phyloP scores from a whole-genome alignment of 345 rosid genomes.

The Syzygium jambos region DNA sequence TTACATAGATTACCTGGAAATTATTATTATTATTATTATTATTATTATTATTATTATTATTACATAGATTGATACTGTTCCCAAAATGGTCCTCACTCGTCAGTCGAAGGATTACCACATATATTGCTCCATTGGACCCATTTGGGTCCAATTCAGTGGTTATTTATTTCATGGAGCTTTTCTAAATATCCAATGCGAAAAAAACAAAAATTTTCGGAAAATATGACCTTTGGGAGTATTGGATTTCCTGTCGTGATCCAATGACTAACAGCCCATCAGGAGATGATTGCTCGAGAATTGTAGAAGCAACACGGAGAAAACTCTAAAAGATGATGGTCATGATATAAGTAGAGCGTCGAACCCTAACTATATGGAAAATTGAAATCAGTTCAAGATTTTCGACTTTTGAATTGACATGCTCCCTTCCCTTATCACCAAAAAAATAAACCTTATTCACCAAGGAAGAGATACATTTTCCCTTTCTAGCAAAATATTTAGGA shows the following conservation, averaged over 20 bases:
- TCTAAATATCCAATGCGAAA: not conserved
- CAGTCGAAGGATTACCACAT: not conserved
- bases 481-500: not conserved
- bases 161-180: not conserved
- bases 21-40: not conserved
- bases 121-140: not conserved
- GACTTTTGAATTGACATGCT: not conserved
- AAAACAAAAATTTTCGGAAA: not conserved
- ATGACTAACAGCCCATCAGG: not conserved
- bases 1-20: not conserved
- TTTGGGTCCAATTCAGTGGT: not conserved
- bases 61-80: not conserved
- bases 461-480: not conserved
- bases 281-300: not conserved
- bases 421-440: not conserved
- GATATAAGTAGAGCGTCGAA: not conserved
- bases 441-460: not conserved
- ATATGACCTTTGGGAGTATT: not conserved
- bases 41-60: not conserved
- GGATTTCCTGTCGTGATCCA: not conserved
- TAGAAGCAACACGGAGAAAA: not conserved
- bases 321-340: not conserved
- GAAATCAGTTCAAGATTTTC: not conserved
- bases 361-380: not conserved
- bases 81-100: not conserved